phyloP scores from a whole-genome alignment of 495 filamentous ascomycete species.

The Staphylotrichum longicolle region DNA sequence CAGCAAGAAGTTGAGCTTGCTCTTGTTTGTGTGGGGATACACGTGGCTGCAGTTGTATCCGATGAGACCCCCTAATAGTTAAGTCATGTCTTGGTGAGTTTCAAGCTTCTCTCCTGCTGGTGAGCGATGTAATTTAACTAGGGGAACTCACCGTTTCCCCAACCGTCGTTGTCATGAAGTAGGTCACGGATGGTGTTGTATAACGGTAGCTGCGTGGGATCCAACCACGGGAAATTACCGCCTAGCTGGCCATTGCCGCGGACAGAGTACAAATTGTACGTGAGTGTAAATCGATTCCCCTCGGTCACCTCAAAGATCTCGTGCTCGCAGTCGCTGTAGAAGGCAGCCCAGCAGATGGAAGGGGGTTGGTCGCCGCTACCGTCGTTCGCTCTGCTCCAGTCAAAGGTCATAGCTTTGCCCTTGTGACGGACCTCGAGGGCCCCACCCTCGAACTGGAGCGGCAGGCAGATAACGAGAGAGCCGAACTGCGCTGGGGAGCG shows the following conservation, averaged over 20 bases:
- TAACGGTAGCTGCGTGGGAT: too few relatives aligned
- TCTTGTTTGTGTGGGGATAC: constrained; percentile 18
- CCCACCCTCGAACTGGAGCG: constrained; percentile 46
- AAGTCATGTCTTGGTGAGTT: too few relatives aligned
- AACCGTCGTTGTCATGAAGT: too few relatives aligned
- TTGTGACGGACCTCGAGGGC: constrained; percentile 38
- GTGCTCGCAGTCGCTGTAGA: constrained; percentile 62
- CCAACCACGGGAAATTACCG: too few relatives aligned
- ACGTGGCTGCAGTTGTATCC: constrained; percentile 22
- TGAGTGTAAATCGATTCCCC: constrained; percentile 56
- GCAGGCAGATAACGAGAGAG: constrained; percentile 56
- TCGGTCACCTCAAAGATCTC: constrained; percentile 54
- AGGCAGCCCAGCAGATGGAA: constrained; percentile 56
- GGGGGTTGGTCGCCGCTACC: neutral
- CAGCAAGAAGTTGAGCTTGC: constrained; percentile 10
- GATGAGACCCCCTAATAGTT: constrained; percentile 1
- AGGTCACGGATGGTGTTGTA: too few relatives aligned
- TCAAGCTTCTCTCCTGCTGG: too few relatives aligned
- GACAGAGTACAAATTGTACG: constrained; percentile 54
- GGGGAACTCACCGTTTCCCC: too few relatives aligned
- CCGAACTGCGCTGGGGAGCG: constrained; percentile 49
- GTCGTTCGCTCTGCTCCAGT: constrained; percentile 39
- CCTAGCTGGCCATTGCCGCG: too few relatives aligned
- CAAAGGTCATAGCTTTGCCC: constrained; percentile 37
- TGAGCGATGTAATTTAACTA: too few relatives aligned